Conservation (phyloP, 1,284 basidiomycete species). For the Sporisorium sorghi region DNA sequence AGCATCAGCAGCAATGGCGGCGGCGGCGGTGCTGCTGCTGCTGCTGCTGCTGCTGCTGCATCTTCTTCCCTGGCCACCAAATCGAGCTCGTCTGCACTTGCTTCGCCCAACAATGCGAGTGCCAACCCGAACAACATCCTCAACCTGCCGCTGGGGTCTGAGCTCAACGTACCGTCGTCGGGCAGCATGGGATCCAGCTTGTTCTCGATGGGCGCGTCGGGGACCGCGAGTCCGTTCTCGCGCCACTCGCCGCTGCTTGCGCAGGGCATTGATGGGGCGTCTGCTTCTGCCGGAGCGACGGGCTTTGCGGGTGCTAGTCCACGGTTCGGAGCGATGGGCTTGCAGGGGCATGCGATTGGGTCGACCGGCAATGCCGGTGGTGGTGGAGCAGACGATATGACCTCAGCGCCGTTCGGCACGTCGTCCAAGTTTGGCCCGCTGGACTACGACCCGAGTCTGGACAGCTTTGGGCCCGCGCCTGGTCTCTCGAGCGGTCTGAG, state of each 20-base stretch:
- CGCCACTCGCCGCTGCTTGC: slow-evolving; percentile 40
- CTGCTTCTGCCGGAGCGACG: neutral
- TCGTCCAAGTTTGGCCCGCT: slow-evolving; percentile 43
- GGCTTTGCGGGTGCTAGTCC: slow-evolving; percentile 34
- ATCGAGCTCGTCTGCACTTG: slow-evolving; percentile 31
- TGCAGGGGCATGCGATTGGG: slow-evolving; percentile 11
- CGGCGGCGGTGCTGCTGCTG: slow-evolving; percentile 1
- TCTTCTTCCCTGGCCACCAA: slow-evolving; percentile 16
- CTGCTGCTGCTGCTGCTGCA: slow-evolving; percentile 1
- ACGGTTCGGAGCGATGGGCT: slow-evolving; percentile 22
- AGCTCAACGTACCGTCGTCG: slow-evolving; percentile 28
- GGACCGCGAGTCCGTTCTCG: slow-evolving; percentile 31
- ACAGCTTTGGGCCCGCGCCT: slow-evolving; percentile 40
- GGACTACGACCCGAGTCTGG: slow-evolving; percentile 43
- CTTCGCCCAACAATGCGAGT: slow-evolving; percentile 11
- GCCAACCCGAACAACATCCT: slow-evolving; percentile 18
- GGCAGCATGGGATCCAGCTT: slow-evolving; percentile 23
- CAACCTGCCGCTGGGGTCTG: slow-evolving; percentile 21
- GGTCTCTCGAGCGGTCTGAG: slow-evolving; percentile 15
- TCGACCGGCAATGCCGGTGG: slow-evolving; percentile 1
- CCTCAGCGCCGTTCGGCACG: slow-evolving; percentile 12
- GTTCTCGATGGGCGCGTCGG: slow-evolving; percentile 24
- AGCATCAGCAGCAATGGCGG: slow-evolving; percentile 16
- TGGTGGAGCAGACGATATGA: slow-evolving; percentile 8
- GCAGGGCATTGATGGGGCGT: slow-evolving; percentile 21